Base-by-base conservation (phyloP, 495 filamentous ascomycete species). In the Daldinia childiae region DNA sequence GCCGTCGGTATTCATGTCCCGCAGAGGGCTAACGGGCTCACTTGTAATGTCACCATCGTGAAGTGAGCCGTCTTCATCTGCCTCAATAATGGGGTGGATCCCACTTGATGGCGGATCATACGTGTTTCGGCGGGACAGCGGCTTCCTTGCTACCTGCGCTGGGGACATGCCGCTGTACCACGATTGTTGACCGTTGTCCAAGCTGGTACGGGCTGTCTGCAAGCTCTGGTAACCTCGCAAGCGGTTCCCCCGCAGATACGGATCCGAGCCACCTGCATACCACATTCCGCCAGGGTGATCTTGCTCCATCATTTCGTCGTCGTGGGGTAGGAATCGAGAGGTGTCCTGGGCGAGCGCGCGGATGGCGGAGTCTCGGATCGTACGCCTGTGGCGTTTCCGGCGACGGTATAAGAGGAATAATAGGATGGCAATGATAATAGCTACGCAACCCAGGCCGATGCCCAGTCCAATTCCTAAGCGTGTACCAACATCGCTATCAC, bases 401-500 rank as follows among this genome's bases (percentile, higher is more conserved):
- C 83, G 85, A 48, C 87, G 82, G 58, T 90, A 92, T 77, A 85
- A 87, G 66, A 89, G 82, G 74, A 81, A 89, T 27, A 88, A 75
- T 2, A 87, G 55, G 4, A 87, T 68, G 3, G 88, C 73, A 0
- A 79, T 76, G 3, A 89, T 70, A 6, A 89, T 75, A 3, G 88
- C 82, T 4, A 87, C 81, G 3, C 90, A 75, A 1, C 90, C 91
- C 21, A 96, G 70, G 6, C 90, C 90, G 1, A 97, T 67, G 0
- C 95, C 93, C n/a, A 89, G 84, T 6, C 92, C 93, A 0, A 97
- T 82, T 7, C 89, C 91, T 15, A 86, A 82, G 60, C 90, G 68
- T 14, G 64, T 56, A n/a, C 69, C 61, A 30, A 48, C 32, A 52
- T 64, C 67, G 27, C 64, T 51, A 32, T 64, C 63, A 8, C 66